Base-by-base conservation (phyloP, 495 filamentous ascomycete genomes). In the Podospora pseudopauciseta region DNA sequence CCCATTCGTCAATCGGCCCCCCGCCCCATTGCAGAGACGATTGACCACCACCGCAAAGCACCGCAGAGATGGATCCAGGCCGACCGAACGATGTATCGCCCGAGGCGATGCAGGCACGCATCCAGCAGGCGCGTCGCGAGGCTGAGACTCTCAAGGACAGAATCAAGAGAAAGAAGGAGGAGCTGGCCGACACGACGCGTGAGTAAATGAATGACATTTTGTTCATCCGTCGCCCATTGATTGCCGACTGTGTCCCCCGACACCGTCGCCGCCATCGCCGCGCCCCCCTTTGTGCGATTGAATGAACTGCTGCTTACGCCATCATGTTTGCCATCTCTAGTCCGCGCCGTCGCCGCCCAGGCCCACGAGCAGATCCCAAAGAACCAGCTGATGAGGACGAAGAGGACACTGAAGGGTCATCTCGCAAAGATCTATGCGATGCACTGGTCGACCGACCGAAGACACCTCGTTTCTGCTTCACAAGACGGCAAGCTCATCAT, bases 141-240 rank as follows among this genome's bases (percentile, higher is more conserved):
- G 95, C 95, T 71, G 95, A 99, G 85, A 93, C 90, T 54, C 83
- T 99, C 71, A 99, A 99, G 86, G 95, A 98, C 79, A 89, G 92
- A 82, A 99, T 99, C 86, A 99, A 96, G 89, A 88, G 93, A 83
- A 95, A 95, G 87, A 99, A 97, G 90, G 95, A 99, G 87, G 95
- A 98, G 80, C 86, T 99, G 72, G 96, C 94, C 75, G 95, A 99
- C 81, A 94, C 93, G 70, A 94, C 94, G 73, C 89, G 95, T 99
- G 86, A 88, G 94, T 89, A 11, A 11, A 3, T 49, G 39, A 49
- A 23, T 23, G 23, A 23, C 23, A 23, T 23, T 23, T 23, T 23
- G 23, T 23, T 23, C 23, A 23, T 23, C 39, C 7, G 7, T 49
- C 39, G 9, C 39, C 39, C 39, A 49, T 49, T 49, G 39, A 61